Evolutionary conservation across 768 basidiomycete genomes (phyloP).

Genomic region (Rickenella mellea): DNA sequence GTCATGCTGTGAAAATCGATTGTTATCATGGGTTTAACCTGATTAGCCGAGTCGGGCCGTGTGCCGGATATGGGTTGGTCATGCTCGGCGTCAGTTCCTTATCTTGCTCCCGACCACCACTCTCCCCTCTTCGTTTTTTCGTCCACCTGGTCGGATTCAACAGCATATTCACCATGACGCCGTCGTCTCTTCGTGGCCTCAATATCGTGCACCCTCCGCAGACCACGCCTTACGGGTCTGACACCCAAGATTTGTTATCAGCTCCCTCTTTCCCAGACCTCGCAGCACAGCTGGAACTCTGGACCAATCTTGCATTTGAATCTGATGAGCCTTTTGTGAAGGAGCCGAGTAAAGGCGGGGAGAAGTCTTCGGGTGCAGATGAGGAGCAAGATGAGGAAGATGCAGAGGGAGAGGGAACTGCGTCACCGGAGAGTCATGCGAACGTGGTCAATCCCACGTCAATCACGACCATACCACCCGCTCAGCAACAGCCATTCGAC

Average conservation of each 20-base stretch:
- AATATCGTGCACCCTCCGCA: slow-evolving; percentile 60
- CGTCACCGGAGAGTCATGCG: slow-evolving; percentile 45
- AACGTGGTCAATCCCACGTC: slow-evolving; percentile 46
- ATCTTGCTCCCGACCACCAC: too few species aligned
- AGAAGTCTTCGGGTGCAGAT: slow-evolving; percentile 19
- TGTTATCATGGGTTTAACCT: too few species aligned
- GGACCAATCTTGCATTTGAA: slow-evolving; percentile 77
- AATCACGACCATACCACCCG: slow-evolving; percentile 24
- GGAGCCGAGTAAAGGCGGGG: slow-evolving; percentile 24
- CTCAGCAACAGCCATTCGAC: slow-evolving; percentile 35
- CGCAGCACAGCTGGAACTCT: slow-evolving; percentile 68
- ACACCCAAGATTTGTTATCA: slow-evolving; percentile 49
- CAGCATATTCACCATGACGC: slow-evolving; percentile 46
- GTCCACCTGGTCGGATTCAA: too few species aligned
- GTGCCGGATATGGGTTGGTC: too few species aligned
- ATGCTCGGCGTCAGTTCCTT: too few species aligned
- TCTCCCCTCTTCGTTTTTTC: too few species aligned
- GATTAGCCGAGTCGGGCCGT: too few species aligned
- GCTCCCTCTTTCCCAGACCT: slow-evolving; percentile 65
- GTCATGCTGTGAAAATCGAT: too few species aligned
- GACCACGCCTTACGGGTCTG: slow-evolving; percentile 23
- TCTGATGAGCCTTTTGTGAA: slow-evolving; percentile 54
- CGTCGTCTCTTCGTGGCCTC: slow-evolving; percentile 65
- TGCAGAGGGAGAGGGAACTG: slow-evolving; percentile 24
- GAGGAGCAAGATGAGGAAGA: slow-evolving; percentile 34